These are phyloP conservation scores for Ulvella scutata DNA, from an alignment of 139 green algal species.

Conservation along the genomic window DNA sequence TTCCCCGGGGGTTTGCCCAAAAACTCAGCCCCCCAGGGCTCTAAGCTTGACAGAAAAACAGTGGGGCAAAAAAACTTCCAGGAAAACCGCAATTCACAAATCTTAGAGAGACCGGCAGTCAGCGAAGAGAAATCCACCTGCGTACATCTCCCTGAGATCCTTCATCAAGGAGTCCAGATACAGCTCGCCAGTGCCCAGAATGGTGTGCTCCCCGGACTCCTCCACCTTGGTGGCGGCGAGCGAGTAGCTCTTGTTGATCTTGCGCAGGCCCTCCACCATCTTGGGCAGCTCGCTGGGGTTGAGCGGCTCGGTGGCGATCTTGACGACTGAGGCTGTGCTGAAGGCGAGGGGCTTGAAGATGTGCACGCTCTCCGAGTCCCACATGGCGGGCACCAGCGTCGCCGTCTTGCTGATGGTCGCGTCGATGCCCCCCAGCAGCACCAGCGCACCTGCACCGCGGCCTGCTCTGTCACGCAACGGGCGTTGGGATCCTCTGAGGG, in stretches of 20 bases:
- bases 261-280: slow-evolving; percentile 79
- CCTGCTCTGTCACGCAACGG: too few species aligned
- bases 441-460: slow-evolving; percentile 47
- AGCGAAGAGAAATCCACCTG: slow-evolving; percentile 15
- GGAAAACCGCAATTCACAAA: too few species aligned
- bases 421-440: slow-evolving; percentile 88
- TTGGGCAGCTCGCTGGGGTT: slow-evolving; percentile 94
- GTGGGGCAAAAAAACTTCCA: too few species aligned
- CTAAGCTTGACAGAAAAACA: too few species aligned
- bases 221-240: slow-evolving; percentile 83
- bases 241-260: slow-evolving; percentile 84
- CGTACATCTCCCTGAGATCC: slow-evolving; percentile 76
- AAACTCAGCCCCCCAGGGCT: too few species aligned
- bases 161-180: slow-evolving; percentile 95
- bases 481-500: too few species aligned
- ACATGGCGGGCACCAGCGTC: slow-evolving; percentile 61
- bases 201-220: slow-evolving; percentile 93
- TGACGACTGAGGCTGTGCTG: slow-evolving; percentile 60
- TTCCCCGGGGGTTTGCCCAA: too few species aligned
- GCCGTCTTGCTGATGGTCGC: slow-evolving; percentile 82
- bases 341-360: slow-evolving; percentile 32
- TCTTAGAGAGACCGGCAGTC: too few species aligned
- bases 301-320: slow-evolving; percentile 91
- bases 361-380: slow-evolving; percentile 28
- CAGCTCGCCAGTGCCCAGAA: slow-evolving; percentile 91